A percentile compares a stretch with the other conserved stretches of the same genome.
phyloP scores from a whole-genome alignment of 305 asterid genomes.

The Fraxinus floribunda region DNA sequence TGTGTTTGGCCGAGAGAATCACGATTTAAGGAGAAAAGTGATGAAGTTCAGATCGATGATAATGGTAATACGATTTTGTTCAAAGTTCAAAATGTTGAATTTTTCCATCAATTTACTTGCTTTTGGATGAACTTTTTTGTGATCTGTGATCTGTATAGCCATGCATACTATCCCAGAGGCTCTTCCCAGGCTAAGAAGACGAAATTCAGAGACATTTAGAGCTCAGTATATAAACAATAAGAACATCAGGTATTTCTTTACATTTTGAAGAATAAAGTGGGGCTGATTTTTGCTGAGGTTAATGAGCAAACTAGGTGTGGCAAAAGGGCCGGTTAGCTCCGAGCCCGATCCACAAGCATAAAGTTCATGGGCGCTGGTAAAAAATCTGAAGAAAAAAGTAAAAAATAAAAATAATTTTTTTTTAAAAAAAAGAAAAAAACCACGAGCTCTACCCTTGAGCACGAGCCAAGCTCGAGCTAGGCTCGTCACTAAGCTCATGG shows the following conservation, averaged over 20 bases:
- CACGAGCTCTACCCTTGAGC: no score
- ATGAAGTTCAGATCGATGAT: constrained; percentile 39
- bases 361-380: no score
- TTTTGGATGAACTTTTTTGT: neutral
- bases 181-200: constrained; percentile 69
- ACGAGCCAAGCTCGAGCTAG: no score
- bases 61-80: constrained; percentile 39
- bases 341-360: no score
- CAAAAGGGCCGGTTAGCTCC: no score
- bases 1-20: constrained; percentile 49
- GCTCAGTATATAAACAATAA: constrained; percentile 77
- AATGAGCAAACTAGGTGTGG: no score
- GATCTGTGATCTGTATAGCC: constrained; percentile 4
- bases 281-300: constrained; percentile 10
- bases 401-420: no score
- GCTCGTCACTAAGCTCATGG: no score
- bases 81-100: neutral
- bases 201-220: constrained; percentile 89
- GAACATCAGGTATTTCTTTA: constrained; percentile 64
- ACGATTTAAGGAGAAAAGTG: constrained; percentile 42
- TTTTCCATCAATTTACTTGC: neutral
- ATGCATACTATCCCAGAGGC: constrained; percentile 42
- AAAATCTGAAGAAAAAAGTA: no score
- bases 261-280: constrained; percentile 28
- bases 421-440: no score